Evolutionary conservation across 208 protist species (phyloP).

Genomic region (Trypanosoma rangeli): DNA sequence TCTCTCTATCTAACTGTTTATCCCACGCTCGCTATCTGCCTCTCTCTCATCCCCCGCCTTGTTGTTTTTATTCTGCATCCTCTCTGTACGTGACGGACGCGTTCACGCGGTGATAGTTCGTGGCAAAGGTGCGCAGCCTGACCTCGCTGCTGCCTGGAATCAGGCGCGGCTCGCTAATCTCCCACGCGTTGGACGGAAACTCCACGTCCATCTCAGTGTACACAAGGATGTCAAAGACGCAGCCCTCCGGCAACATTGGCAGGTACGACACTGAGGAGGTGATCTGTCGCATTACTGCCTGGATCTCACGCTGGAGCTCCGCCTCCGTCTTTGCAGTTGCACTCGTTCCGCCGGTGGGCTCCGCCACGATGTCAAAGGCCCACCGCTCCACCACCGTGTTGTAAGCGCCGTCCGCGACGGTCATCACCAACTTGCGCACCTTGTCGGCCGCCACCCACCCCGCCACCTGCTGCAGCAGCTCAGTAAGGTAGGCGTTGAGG

Average conservation of each 20-base stretch:
- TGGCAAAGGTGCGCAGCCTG: slow-evolving; percentile 94
- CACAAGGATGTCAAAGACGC: slow-evolving; percentile 93
- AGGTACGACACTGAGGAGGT: slow-evolving; percentile 96
- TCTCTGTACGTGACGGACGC: slow-evolving; percentile 86
- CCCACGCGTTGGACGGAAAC: slow-evolving; percentile 92
- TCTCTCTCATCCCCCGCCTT: neutral
- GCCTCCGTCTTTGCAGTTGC: slow-evolving; percentile 58
- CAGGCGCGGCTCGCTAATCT: slow-evolving; percentile 94
- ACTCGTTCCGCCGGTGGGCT: neutral
- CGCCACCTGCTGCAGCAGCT: slow-evolving; percentile 94
- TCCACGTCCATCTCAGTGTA: slow-evolving; percentile 86
- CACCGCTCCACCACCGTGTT: slow-evolving; percentile 93
- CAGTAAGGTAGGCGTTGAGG: slow-evolving; percentile 95
- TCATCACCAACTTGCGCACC: slow-evolving; percentile 95
- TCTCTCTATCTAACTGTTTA: too few species aligned
- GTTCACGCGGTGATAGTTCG: slow-evolving; percentile 90
- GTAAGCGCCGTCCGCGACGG: slow-evolving; percentile 71
- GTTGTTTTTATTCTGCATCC: neutral
- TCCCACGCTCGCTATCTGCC: neutral
- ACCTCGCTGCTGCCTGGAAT: slow-evolving; percentile 93
- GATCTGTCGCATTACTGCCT: slow-evolving; percentile 97
- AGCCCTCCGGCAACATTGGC: slow-evolving; percentile 87
- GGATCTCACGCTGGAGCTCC: slow-evolving; percentile 93
- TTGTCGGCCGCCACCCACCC: slow-evolving; percentile 88
- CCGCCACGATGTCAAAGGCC: slow-evolving; percentile 89